Base-by-base conservation (phyloP, 768 basidiomycete species). In the Panaeolus cyanescens region DNA sequence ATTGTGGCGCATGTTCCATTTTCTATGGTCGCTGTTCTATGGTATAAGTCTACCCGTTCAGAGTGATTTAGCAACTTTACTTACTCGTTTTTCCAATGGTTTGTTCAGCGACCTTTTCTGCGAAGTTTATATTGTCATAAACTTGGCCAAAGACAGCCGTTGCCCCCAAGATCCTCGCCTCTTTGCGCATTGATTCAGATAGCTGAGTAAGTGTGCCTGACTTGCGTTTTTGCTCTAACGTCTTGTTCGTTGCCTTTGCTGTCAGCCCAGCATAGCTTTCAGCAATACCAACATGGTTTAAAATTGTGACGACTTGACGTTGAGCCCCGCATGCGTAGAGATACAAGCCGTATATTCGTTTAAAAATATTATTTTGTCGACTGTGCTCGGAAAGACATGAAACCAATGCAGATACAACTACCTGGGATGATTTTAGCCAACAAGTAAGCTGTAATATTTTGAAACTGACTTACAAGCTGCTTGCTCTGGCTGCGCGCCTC, bases 111-210 rank as follows among this genome's bases (percentile, higher is more conserved):
- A 53, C 63, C 7, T 63, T 61, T 32, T 68, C 64, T 2, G 69
- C 40, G 54, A 76, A 62, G 54, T 80, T 80, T 20, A 79, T 75
- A 53, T 80, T 80, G 62, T 80, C 76, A 58, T 79, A 79, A 10
- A 72, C 67, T 20, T 42, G 36, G 0, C 33, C 60, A 55, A 61
- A 70, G 0, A 68, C 55, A 1, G 66, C 64, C 0, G 62, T 65
- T 13, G 66, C 36, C 0, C 73, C 75, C 32, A 75, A 30, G 6
- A n/a, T 10, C 1, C 66, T 65, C 3, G 70, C 62, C 22, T 33
- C 32, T 4, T 32, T 20, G 0, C 68, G 56, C 56, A 68, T 69
- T 0, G 74, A 67, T 0, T 62, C 45, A 4, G 72, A 75, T 2
- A 75, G 66, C 58, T 67, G 61, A 30, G 54, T 54, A 1, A 73